Conservation (phyloP, 257 asterid genomes). For the Lithospermum erythrorhizon region DNA sequence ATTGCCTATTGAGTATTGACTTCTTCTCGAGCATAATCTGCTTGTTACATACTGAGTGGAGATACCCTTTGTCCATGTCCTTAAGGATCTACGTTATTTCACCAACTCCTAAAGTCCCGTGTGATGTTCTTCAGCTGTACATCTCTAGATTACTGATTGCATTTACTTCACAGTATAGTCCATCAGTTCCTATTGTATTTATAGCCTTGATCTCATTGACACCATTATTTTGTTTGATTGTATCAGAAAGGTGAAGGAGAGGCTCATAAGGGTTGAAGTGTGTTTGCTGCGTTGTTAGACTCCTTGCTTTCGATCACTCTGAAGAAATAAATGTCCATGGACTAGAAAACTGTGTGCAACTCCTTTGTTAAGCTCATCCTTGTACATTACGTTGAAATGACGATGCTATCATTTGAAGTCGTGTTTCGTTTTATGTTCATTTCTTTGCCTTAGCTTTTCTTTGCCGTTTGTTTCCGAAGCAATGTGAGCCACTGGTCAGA, state of each 20-base stretch:
- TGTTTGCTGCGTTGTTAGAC: conserved; percentile 5
- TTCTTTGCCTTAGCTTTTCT: neutral
- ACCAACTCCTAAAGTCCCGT: no score
- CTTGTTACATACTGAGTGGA: no score
- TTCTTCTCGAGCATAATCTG: no score
- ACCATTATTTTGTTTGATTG: neutral
- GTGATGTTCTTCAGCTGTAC: no score
- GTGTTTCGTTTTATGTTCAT: neutral
- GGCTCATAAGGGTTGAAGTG: conserved; percentile 17
- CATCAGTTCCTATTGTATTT: neutral
- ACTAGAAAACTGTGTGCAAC: neutral
- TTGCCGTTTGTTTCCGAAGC: no score
- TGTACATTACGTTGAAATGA: neutral
- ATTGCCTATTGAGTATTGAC: no score
- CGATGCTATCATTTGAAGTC: neutral
- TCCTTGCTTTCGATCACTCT: neutral
- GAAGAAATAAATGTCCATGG: conserved; percentile 13
- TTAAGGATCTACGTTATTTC: no score
- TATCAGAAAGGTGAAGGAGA: conserved; percentile 27
- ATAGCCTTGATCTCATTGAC: neutral
- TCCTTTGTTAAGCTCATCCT: conserved; percentile 4
- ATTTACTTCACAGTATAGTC: neutral
- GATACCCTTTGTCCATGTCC: no score
- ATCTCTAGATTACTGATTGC: no score
- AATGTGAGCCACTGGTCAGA: no score